phyloP scores from a whole-genome alignment of 2,329 filamentous ascomycete species.

The Aspergillus sp. region DNA sequence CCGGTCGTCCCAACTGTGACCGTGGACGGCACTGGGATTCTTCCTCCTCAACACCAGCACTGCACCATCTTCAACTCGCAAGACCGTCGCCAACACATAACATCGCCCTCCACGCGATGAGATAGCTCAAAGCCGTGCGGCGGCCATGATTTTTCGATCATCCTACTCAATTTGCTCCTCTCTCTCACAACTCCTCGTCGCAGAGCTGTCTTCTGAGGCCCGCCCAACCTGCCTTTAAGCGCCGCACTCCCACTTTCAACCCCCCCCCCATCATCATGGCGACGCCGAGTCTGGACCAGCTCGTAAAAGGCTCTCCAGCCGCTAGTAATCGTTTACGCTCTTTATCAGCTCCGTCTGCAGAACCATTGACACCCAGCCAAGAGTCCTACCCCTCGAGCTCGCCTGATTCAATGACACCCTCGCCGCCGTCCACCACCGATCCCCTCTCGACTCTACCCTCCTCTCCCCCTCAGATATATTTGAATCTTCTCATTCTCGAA shows the following conservation, averaged over 20 bases:
- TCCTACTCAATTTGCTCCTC: background rate
- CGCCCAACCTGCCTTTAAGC: background rate
- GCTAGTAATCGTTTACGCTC: constrained; percentile 51
- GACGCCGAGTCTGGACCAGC: constrained; percentile 71
- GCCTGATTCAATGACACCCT: constrained; percentile 45
- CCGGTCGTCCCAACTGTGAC: background rate
- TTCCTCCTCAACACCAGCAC: background rate
- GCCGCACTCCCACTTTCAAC: constrained; percentile 7
- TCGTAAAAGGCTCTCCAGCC: constrained; percentile 85
- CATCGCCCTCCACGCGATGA: constrained; percentile 22
- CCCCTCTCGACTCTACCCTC: constrained; percentile 81
- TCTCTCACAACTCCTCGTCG: background rate
- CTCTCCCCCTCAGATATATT: constrained; percentile 92
- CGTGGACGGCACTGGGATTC: too few species aligned
- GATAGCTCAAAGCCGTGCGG: constrained; percentile 23
- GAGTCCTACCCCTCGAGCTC: constrained; percentile 17
- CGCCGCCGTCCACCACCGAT: constrained; percentile 55
- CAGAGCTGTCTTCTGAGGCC: background rate
- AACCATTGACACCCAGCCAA: constrained; percentile 22
- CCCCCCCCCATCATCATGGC: constrained; percentile 49
- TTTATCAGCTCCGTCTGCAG: constrained; percentile 26
- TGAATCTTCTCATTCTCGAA: constrained; percentile 96
- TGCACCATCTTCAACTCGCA: background rate
- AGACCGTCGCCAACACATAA: background rate
- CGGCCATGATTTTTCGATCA: constrained; percentile 24